A percentile compares a stretch with the other conserved stretches of the same genome.
Conservation (phyloP, 768 basidiomycete species). For the Leucocoprinus sp. region DNA sequence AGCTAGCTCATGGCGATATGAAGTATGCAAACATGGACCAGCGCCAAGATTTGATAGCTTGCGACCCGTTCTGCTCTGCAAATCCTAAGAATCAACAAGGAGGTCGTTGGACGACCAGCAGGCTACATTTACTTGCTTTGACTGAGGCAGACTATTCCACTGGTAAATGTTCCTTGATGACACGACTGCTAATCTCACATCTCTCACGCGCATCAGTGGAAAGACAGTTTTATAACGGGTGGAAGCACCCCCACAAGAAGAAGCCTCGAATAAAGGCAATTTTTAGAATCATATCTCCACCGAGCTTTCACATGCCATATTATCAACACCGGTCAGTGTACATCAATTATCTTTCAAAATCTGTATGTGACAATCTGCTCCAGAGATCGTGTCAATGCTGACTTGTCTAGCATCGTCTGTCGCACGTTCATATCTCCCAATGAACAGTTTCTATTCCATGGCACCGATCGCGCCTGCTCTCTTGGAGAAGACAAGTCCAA, state of each 20-base stretch:
- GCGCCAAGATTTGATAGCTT: conserved; percentile 16
- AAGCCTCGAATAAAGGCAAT: conserved; percentile 40
- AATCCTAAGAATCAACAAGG: conserved; percentile 33
- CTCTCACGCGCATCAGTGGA: conserved; percentile 29
- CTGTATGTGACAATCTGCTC: not conserved
- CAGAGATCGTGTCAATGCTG: conserved; percentile 23
- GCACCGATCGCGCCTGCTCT: conserved; percentile 51
- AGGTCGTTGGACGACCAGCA: conserved; percentile 32
- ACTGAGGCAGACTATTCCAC: conserved; percentile 28
- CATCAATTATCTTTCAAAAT: not conserved
- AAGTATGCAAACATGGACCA: not conserved
- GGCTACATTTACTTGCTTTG: conserved; percentile 32
- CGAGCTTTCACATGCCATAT: conserved; percentile 35
- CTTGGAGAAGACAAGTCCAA: conserved; percentile 45
- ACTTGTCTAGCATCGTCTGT: conserved; percentile 16
- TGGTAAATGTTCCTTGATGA: conserved; percentile 24
- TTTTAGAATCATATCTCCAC: conserved; percentile 43
- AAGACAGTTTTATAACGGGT: conserved; percentile 41
- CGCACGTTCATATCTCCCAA: conserved; percentile 27
- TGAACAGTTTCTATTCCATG: conserved; percentile 60
- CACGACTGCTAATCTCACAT: conserved; percentile 1
- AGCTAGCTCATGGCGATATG: not conserved
- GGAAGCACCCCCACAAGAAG: conserved; percentile 47
- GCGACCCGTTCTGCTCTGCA: conserved; percentile 35
- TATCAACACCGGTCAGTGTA: conserved; percentile 35